Percentiles rank a stretch among this genome's conserved stretches.
These are phyloP conservation scores for Grammothele lineata DNA, from an alignment of 768 basidiomycete genomes.

Conservation along the genomic window DNA sequence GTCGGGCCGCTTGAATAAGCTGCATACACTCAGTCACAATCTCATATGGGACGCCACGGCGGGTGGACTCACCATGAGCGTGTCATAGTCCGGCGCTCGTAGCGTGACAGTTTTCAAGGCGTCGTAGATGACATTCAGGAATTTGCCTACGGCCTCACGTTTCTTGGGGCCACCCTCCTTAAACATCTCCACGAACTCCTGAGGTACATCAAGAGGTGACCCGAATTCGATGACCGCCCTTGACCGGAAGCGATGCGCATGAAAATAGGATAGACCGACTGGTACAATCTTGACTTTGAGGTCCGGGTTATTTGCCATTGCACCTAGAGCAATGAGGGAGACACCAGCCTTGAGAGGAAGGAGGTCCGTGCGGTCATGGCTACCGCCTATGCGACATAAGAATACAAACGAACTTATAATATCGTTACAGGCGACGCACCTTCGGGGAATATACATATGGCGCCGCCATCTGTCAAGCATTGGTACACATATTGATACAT, in stretches of 20 bases:
- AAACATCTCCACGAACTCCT: conserved; percentile 84
- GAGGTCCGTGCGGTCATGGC: conserved; percentile 95
- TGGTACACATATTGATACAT: conserved; percentile 95
- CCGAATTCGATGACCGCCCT: conserved; percentile 98
- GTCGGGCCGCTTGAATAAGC: conserved; percentile 93
- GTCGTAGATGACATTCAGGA: conserved; percentile 90
- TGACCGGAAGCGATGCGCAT: conserved; percentile 77
- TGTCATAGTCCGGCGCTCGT: conserved; percentile 95
- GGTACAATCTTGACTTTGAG: conserved; percentile 86
- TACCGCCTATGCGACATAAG: conserved; percentile 67
- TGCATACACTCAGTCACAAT: no score
- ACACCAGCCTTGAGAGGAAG: conserved; percentile 97
- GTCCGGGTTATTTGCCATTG: conserved; percentile 88
- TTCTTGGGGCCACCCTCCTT: conserved; percentile 85
- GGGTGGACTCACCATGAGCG: conserved; percentile 86
- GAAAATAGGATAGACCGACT: conserved; percentile 40
- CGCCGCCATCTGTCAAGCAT: conserved; percentile 77
- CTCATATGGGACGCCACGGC: no score
- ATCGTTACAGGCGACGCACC: no score
- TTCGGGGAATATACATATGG: conserved; percentile 98
- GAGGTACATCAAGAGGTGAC: conserved; percentile 85
- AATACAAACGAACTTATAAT: conserved; percentile 30
- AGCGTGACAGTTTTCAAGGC: conserved; percentile 94
- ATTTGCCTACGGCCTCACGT: conserved; percentile 83
- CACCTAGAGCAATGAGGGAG: conserved; percentile 95